These are phyloP conservation scores for Camelina hispida DNA, from an alignment of 345 rosid genomes.

Conservation along the genomic window DNA sequence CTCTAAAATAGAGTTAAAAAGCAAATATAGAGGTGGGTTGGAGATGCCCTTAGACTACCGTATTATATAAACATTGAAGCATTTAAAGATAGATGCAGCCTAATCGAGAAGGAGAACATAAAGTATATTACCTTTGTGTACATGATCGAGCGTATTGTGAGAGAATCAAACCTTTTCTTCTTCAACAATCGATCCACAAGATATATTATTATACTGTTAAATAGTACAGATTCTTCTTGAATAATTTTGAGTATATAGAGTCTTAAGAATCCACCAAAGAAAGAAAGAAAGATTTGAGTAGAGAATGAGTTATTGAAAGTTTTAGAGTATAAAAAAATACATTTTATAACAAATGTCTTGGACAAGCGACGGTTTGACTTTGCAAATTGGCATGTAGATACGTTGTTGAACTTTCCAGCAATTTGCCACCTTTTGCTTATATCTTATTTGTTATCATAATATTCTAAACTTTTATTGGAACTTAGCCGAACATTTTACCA, in stretches of 20 bases:
- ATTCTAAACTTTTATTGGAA: conserved; percentile 45
- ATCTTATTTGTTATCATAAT: conserved; percentile 26
- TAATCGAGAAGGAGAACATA: conserved; percentile 34
- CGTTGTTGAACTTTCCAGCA: conserved; percentile 61
- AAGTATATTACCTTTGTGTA: conserved; percentile 41
- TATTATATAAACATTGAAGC: conserved; percentile 16
- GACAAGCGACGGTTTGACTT: conserved; percentile 58
- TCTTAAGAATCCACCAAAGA: conserved; percentile 27
- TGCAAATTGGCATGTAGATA: conserved; percentile 45
- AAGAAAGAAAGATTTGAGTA: conserved; percentile 44
- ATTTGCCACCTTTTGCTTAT: conserved; percentile 36
- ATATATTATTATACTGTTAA: conserved; percentile 25
- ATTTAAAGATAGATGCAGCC: conserved; percentile 9
- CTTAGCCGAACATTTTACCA: conserved; percentile 59
- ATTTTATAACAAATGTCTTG: conserved; percentile 31
- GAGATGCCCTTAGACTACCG: too few species aligned
- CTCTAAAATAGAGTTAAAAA: too few species aligned
- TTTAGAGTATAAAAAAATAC: conserved; percentile 7
- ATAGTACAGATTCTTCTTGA: conserved; percentile 32
- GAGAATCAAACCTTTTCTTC: conserved; percentile 52
- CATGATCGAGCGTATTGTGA: conserved; percentile 29
- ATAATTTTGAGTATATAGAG: conserved; percentile 12
- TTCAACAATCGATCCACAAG: conserved; percentile 53
- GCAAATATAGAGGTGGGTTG: too few species aligned
- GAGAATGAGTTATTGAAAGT: conserved; percentile 32